A percentile compares a stretch with the other conserved stretches of the same genome.
phyloP scores from a whole-genome alignment of 805 yeast genomes.

The Cyberlindnera mississippiensis region DNA sequence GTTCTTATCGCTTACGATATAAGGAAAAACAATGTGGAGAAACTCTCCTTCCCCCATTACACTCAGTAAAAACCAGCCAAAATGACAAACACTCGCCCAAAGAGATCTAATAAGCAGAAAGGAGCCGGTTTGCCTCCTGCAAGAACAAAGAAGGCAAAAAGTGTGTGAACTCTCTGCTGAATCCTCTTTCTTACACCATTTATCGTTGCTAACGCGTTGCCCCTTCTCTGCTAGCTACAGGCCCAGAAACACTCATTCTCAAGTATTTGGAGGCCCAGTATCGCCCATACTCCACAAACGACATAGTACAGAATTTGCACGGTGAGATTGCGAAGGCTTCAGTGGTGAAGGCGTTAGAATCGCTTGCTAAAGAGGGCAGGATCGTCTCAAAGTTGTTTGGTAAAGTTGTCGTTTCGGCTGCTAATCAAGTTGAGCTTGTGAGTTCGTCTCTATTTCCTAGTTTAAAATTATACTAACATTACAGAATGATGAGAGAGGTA shows the following conservation, averaged over 20 bases:
- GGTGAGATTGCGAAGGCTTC: conserved; percentile 34
- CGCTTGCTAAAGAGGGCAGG: conserved; percentile 30
- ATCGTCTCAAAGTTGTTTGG: conserved; percentile 41
- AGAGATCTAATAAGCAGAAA: not conserved
- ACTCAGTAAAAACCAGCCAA: no score
- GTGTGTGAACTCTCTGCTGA: no score
- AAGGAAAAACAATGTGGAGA: no score
- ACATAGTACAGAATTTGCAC: conserved; percentile 43
- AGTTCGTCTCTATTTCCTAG: no score
- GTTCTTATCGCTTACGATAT: no score
- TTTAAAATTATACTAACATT: no score
- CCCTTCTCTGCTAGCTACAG: not conserved
- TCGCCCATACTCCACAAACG: conserved; percentile 46
- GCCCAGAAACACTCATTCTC: conserved; percentile 32
- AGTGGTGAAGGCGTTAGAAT: conserved; percentile 35
- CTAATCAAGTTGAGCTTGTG: conserved; percentile 31
- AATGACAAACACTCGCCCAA: not conserved
- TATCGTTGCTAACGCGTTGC: conserved; percentile 1
- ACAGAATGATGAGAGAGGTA: conserved; percentile 1
- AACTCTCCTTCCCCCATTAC: no score
- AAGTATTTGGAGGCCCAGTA: conserved; percentile 40
- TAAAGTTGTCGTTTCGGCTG: conserved; percentile 40
- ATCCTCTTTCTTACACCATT: not conserved
- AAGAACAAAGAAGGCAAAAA: no score
- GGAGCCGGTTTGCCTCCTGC: not conserved